A percentile compares a stretch with the other conserved stretches of the same genome.
Conservation (phyloP, 2,329 filamentous ascomycete genomes). For the Diaporthe humulicola region DNA sequence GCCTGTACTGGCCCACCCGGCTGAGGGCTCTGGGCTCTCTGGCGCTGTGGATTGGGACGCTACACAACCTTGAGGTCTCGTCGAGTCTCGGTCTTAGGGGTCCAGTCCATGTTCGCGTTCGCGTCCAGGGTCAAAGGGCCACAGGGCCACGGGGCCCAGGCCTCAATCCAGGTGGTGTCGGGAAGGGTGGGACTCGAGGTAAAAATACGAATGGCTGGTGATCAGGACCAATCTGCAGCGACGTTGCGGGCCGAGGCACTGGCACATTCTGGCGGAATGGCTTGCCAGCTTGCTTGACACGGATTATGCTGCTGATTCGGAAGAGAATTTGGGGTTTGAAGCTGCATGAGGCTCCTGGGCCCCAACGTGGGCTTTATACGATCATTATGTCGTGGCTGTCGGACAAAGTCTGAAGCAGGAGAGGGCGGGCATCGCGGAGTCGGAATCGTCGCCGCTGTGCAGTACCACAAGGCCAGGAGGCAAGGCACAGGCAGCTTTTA, state of each 20-base stretch:
- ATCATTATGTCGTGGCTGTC: background rate
- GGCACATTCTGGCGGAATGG: background rate
- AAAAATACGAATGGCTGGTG: conserved; percentile 13
- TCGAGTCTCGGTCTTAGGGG: background rate
- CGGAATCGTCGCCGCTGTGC: background rate
- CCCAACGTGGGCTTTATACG: conserved; percentile 5
- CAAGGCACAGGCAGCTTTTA: background rate
- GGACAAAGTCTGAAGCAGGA: conserved; percentile 6
- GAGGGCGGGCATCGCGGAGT: background rate
- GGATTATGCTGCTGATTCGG: background rate
- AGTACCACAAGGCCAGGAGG: background rate
- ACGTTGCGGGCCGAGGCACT: background rate
- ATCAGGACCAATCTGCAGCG: background rate
- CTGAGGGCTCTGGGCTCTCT: background rate
- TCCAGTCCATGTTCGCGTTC: background rate
- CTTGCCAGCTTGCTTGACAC: background rate
- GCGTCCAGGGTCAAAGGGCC: background rate
- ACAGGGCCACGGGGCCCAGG: background rate
- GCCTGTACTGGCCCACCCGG: background rate
- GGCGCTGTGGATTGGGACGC: background rate
- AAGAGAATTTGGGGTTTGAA: background rate
- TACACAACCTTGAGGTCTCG: background rate
- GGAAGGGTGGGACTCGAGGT: conserved; percentile 8
- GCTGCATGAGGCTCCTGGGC: background rate
- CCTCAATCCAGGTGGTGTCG: background rate